These are phyloP conservation scores for Capillidium rhysosporum DNA, from an alignment of 371 early-diverging fungal species.

Conservation along the genomic window DNA sequence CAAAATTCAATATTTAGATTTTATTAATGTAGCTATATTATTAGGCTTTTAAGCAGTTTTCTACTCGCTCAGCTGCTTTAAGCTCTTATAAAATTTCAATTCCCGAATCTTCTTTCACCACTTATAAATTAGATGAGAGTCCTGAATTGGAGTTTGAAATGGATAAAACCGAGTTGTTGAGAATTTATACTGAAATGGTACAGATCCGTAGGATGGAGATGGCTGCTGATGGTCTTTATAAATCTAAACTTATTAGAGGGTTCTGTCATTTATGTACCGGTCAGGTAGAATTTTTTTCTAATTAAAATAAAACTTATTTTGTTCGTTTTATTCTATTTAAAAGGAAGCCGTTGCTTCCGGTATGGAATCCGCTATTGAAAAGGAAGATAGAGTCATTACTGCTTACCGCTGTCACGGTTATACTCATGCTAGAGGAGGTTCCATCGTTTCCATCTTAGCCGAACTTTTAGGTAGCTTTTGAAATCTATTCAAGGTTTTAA, in stretches of 20 bases:
- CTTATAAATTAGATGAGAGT: conserved; percentile 15
- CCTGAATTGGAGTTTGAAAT: conserved; percentile 35
- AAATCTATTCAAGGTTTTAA: no score
- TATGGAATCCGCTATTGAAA: conserved; percentile 73
- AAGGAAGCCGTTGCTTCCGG: conserved; percentile 94
- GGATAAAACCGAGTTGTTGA: conserved; percentile 47
- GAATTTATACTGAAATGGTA: conserved; percentile 75
- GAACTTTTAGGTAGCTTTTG: conserved; percentile 44
- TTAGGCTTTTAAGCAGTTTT: conserved; percentile 2
- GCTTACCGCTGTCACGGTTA: conserved; percentile 99
- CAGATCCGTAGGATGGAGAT: conserved; percentile 83
- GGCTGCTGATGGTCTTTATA: conserved; percentile 88
- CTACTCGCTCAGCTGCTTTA: background rate
- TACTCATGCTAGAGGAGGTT: conserved; percentile 77
- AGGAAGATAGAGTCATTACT: conserved; percentile 87
- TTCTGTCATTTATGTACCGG: conserved; percentile 99
- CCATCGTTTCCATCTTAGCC: conserved; percentile 51
- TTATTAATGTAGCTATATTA: background rate
- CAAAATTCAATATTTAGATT: background rate
- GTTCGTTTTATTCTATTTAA: background rate
- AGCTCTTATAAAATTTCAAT: background rate
- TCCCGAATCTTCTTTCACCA: conserved; percentile 5
- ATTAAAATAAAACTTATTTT: background rate
- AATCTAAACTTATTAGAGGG: conserved; percentile 91
- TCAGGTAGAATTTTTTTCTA: conserved; percentile 34